These are phyloP conservation scores for Candida palmyrensis DNA, from an alignment of 805 yeast species.

Conservation along the genomic window DNA sequence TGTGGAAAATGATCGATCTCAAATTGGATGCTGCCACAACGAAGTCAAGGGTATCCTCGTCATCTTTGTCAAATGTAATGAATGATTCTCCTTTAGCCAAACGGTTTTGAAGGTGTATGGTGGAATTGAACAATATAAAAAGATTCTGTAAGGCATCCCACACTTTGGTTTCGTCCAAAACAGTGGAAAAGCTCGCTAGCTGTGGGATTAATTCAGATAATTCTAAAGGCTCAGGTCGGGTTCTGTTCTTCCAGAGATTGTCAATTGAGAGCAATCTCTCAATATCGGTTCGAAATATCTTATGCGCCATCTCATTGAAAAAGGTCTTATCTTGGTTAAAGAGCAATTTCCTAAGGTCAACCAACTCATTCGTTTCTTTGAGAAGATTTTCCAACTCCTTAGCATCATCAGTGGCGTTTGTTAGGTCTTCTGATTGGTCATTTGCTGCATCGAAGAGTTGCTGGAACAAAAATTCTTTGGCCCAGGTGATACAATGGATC, in stretches of 20 bases:
- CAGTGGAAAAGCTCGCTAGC: too few species aligned
- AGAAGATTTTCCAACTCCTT: constrained; percentile 61
- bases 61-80: constrained; percentile 88
- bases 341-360: constrained; percentile 19
- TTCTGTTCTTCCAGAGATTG: constrained; percentile 71
- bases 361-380: constrained; percentile 63
- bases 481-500: constrained; percentile 96
- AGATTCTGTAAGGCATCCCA: constrained; percentile 68
- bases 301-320: constrained; percentile 43
- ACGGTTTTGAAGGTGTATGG: constrained; percentile 48
- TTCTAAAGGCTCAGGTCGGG: constrained; percentile 60
- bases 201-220: constrained; percentile 14
- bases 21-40: constrained; percentile 83
- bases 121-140: constrained; percentile 48
- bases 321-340: constrained; percentile 20
- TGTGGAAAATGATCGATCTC: constrained; percentile 64
- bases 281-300: constrained; percentile 71
- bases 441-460: constrained; percentile 52
- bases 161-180: constrained; percentile 32
- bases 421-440: constrained; percentile 18
- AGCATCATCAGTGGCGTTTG: constrained; percentile 54
- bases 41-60: constrained; percentile 82
- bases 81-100: constrained; percentile 25
- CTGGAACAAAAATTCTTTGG: constrained; percentile 80
- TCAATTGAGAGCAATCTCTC: constrained; percentile 66